These are phyloP conservation scores for Phytophthora nicotianae DNA, from an alignment of 352 stramenopile species.

Conservation along the genomic window DNA sequence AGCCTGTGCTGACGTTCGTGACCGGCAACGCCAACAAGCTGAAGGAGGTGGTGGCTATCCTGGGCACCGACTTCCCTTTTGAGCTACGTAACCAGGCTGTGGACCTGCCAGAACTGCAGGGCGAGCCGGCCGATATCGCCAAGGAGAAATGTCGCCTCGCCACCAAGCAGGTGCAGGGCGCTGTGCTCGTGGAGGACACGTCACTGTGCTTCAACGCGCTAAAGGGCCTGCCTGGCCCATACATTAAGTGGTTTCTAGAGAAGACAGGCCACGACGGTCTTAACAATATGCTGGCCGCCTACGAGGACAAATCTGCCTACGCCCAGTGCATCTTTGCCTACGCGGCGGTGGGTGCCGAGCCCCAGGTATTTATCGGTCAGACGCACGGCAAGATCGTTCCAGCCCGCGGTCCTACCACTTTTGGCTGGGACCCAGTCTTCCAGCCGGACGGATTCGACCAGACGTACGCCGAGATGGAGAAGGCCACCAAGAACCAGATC, in stretches of 20 bases:
- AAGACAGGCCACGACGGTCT: slow-evolving; percentile 93
- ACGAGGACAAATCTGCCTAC: slow-evolving; percentile 96
- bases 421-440: slow-evolving; percentile 94
- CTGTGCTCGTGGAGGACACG: slow-evolving; percentile 97
- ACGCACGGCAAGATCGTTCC: slow-evolving; percentile 94
- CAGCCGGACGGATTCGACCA: slow-evolving; percentile 78
- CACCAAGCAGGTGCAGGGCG: slow-evolving; percentile 79
- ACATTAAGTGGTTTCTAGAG: slow-evolving; percentile 99
- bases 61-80: slow-evolving; percentile 89
- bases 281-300: slow-evolving; percentile 95
- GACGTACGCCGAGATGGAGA: slow-evolving; percentile 93
- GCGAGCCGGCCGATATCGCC: slow-evolving; percentile 94
- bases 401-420: slow-evolving; percentile 82
- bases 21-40: slow-evolving; percentile 91
- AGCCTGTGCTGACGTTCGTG: slow-evolving; percentile 80
- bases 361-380: slow-evolving; percentile 93
- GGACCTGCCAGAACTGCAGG: slow-evolving; percentile 98
- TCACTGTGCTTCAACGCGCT: slow-evolving; percentile 97
- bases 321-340: slow-evolving; percentile 97
- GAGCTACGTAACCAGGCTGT: slow-evolving; percentile 92
- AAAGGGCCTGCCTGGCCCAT: slow-evolving; percentile 93
- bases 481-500: slow-evolving; percentile 90
- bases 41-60: slow-evolving; percentile 79
- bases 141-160: slow-evolving; percentile 95
- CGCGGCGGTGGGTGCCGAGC: slow-evolving; percentile 69